Conservation (phyloP, 768 basidiomycete species). For the Trametes gibbosa region DNA sequence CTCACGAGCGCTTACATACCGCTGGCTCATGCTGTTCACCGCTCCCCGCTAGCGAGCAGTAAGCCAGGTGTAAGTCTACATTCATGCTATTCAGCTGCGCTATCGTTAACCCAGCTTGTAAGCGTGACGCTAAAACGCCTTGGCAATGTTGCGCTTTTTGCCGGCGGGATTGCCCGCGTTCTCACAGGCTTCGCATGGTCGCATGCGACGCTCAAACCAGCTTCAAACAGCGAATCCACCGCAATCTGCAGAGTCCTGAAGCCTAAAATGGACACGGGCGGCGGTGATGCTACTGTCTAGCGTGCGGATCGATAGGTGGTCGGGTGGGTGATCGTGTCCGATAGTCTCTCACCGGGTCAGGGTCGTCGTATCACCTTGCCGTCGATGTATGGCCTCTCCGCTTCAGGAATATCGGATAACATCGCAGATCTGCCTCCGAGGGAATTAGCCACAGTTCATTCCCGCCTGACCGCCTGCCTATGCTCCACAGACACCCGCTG, state of each 20-base stretch:
- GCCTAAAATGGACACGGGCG: neutral
- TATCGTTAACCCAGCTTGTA: neutral
- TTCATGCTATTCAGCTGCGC: neutral
- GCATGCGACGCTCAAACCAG: neutral
- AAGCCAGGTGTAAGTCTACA: neutral
- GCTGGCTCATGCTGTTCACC: neutral
- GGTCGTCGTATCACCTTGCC: neutral
- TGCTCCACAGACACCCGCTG: neutral
- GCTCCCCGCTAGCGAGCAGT: neutral
- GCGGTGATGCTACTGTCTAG: neutral
- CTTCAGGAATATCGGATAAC: conserved; percentile 9
- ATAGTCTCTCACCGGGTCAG: conserved; percentile 1
- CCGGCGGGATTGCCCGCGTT: neutral
- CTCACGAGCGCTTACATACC: neutral
- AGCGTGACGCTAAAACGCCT: neutral
- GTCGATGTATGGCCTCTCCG: neutral
- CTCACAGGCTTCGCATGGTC: neutral
- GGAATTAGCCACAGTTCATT: neutral
- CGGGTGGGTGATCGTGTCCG: conserved; percentile 9
- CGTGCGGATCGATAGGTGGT: conserved; percentile 2
- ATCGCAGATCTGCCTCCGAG: conserved; percentile 4
- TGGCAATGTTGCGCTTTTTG: neutral
- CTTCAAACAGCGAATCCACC: neutral
- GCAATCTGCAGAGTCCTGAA: neutral
- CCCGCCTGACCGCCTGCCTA: neutral